Percentiles rank a stretch among this genome's conserved stretches.
Evolutionary conservation across 495 filamentous ascomycete species (phyloP).

Genomic region (Penicillium alfredii): DNA sequence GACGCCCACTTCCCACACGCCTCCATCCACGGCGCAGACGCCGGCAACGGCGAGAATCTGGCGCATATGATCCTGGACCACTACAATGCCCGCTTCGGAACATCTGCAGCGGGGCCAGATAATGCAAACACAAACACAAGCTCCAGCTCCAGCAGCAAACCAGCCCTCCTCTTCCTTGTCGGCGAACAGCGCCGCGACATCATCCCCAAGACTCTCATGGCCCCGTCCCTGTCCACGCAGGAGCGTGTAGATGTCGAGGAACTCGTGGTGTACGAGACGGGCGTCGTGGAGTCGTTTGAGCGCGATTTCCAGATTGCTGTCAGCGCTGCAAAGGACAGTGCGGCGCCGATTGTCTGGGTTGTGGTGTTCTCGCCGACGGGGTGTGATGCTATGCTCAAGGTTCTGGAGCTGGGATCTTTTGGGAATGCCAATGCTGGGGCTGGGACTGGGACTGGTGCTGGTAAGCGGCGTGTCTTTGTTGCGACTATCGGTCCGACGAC

Average conservation of each 20-base stretch:
- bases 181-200: slow-evolving; percentile 83
- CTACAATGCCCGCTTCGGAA: slow-evolving; percentile 51
- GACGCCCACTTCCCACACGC: slow-evolving; percentile 37
- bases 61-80: slow-evolving; percentile 70
- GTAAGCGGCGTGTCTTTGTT: slow-evolving; percentile 48
- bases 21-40: slow-evolving; percentile 64
- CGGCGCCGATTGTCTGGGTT: slow-evolving; percentile 57
- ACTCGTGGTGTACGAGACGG: slow-evolving; percentile 78
- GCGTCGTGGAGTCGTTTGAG: slow-evolving; percentile 68
- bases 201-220: slow-evolving; percentile 74
- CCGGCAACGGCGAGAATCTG: slow-evolving; percentile 75
- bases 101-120: too few species aligned
- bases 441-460: slow-evolving; percentile 7
- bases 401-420: slow-evolving; percentile 40
- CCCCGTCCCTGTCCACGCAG: slow-evolving; percentile 29
- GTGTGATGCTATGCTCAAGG: slow-evolving; percentile 72
- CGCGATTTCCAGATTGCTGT: slow-evolving; percentile 49
- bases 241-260: slow-evolving; percentile 63
- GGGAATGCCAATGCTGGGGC: slow-evolving; percentile 8
- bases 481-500: slow-evolving; percentile 96
- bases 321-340: slow-evolving; percentile 17
- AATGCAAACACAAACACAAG: slow-evolving; percentile 16
- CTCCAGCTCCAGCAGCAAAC: slow-evolving; percentile 40
- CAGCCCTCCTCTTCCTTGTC: slow-evolving; percentile 74
- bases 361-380: slow-evolving; percentile 92